Evolutionary conservation across 805 yeast genomes (phyloP).

Genomic region (Suhomyces tanzawaensis): DNA sequence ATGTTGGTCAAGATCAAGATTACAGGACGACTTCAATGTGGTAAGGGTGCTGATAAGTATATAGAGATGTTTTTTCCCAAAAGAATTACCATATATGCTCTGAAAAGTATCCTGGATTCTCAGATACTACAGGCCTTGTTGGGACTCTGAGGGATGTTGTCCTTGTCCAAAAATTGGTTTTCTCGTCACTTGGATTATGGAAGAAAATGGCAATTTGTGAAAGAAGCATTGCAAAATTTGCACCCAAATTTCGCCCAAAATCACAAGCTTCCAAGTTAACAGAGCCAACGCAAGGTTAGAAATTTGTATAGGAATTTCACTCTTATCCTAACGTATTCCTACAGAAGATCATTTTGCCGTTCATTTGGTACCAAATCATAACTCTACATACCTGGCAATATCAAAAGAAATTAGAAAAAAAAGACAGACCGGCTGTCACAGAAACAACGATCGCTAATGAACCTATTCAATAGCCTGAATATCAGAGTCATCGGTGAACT

Average conservation of each 20-base stretch:
- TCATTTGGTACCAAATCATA: no score
- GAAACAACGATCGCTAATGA: no score
- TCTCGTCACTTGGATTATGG: background rate
- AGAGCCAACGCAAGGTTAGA: no score
- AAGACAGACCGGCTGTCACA: no score
- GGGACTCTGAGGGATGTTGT: conserved; percentile 1
- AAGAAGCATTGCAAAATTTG: no score
- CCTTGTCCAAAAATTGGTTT: conserved; percentile 1
- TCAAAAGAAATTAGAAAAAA: no score
- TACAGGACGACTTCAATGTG: conserved; percentile 26
- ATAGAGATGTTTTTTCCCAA: conserved; percentile 28
- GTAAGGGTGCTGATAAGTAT: conserved; percentile 33
- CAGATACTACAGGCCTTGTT: conserved; percentile 16
- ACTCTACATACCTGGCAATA: no score
- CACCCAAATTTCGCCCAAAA: no score
- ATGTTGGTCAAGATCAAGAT: conserved; percentile 20
- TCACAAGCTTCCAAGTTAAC: no score
- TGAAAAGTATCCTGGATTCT: conserved; percentile 11
- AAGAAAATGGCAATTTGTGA: background rate
- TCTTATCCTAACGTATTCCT: no score
- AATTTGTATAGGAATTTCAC: no score
- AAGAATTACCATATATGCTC: conserved; percentile 20
- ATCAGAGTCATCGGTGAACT: conserved; percentile 30
- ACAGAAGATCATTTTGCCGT: no score
- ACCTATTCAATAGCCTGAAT: conserved; percentile 32